Evolutionary conservation across 805 yeast species (phyloP).

Genomic region (Metschnikowia lochheadii): DNA sequence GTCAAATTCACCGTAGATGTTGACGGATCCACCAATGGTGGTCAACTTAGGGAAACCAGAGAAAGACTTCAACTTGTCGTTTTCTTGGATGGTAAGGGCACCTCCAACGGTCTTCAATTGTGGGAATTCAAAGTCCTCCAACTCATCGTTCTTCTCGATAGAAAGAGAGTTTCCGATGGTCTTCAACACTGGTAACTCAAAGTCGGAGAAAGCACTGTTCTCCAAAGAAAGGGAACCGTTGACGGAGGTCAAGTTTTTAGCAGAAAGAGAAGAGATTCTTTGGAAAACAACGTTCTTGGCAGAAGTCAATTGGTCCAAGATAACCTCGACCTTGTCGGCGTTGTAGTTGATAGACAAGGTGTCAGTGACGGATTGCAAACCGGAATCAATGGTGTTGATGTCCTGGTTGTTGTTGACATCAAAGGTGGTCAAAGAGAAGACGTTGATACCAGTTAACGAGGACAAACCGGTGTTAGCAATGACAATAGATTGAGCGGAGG

Average conservation of each 20-base stretch:
- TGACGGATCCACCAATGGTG: constrained; percentile 85
- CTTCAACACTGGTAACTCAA: constrained; percentile 53
- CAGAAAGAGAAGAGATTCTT: constrained; percentile 68
- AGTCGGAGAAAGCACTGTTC: constrained; percentile 58
- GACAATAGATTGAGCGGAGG: constrained; percentile 64
- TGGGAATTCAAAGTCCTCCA: constrained; percentile 65
- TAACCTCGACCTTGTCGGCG: constrained; percentile 68
- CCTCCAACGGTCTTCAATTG: constrained; percentile 77
- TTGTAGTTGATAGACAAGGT: constrained; percentile 79
- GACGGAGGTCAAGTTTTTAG: constrained; percentile 63
- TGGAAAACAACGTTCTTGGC: constrained; percentile 88
- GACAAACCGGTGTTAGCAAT: constrained; percentile 72
- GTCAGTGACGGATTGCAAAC: constrained; percentile 68
- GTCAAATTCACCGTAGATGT: constrained; percentile 73
- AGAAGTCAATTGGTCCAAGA: constrained; percentile 67
- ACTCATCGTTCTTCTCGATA: constrained; percentile 66
- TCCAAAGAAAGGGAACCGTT: constrained; percentile 81
- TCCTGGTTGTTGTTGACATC: constrained; percentile 89
- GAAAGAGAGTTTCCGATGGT: constrained; percentile 78
- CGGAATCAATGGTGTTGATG: constrained; percentile 67
- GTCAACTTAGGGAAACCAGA: constrained; percentile 70
- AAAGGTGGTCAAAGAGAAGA: constrained; percentile 45
- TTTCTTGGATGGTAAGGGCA: constrained; percentile 88
- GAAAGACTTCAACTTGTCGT: constrained; percentile 62
- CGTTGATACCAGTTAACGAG: constrained; percentile 62